Percentiles rank a stretch among this genome's conserved stretches.
These are phyloP conservation scores for Nepenthes mirabilis DNA, from an alignment of 148 eudicot species.

Conservation along the genomic window DNA sequence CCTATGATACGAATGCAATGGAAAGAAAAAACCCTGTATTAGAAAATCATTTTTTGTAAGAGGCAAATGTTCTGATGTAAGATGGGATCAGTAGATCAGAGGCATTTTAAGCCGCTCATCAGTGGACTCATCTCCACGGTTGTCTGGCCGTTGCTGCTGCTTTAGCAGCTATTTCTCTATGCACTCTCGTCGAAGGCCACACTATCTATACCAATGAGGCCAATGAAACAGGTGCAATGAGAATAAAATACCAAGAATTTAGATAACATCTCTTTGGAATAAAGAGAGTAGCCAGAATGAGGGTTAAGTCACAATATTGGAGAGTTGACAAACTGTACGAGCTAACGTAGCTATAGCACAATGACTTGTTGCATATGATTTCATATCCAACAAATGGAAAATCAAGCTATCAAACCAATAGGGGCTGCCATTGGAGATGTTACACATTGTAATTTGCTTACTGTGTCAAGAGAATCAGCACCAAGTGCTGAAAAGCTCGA, in stretches of 20 bases:
- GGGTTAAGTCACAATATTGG: too few species aligned
- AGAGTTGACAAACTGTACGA: too few species aligned
- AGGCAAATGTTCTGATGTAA: background rate
- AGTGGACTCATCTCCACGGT: slow-evolving; percentile 5
- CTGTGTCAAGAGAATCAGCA: slow-evolving; percentile 66
- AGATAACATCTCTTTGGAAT: too few species aligned
- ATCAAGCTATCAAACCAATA: background rate
- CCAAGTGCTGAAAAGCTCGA: slow-evolving; percentile 42
- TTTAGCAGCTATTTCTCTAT: background rate
- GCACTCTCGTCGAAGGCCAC: slow-evolving; percentile 3
- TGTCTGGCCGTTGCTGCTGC: slow-evolving; percentile 8
- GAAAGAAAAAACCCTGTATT: background rate
- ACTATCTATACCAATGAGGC: background rate
- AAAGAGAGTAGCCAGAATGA: too few species aligned
- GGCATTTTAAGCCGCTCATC: slow-evolving; percentile 1
- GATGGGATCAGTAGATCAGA: slow-evolving; percentile 4
- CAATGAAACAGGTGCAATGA: slow-evolving; percentile 2
- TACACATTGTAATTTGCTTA: slow-evolving; percentile 5
- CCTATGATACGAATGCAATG: slow-evolving; percentile 1
- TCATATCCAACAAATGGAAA: background rate
- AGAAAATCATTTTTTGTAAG: background rate
- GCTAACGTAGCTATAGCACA: too few species aligned
- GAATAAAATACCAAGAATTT: too few species aligned
- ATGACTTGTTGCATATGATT: too few species aligned
- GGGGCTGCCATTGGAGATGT: background rate